A percentile compares a stretch with the other conserved stretches of the same genome.
Evolutionary conservation across 2,329 filamentous ascomycete genomes (phyloP).

Genomic region (Coniella lustricola): DNA sequence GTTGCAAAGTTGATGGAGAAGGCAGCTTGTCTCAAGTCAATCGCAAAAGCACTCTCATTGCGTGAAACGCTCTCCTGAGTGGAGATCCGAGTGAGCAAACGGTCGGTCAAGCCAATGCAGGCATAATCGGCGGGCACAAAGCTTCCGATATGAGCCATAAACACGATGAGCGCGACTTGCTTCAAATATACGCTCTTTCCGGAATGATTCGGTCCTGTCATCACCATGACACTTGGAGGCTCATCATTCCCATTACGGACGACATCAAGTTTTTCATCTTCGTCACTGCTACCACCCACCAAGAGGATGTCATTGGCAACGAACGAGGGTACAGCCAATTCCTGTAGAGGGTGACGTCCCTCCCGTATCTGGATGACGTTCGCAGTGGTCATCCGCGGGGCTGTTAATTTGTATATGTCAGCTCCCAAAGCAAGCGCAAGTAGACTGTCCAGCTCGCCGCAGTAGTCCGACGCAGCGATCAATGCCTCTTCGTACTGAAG

Average conservation of each 20-base stretch:
- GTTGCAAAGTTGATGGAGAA: constrained; percentile 71
- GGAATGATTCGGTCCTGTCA: constrained; percentile 94
- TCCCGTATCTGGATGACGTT: constrained; percentile 67
- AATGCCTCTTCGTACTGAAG: constrained; percentile 63
- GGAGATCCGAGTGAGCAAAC: constrained; percentile 79
- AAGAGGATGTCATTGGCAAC: constrained; percentile 77
- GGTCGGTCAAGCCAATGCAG: constrained; percentile 80
- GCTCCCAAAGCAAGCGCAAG: constrained; percentile 76
- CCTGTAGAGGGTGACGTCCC: constrained; percentile 84
- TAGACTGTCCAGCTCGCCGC: constrained; percentile 81
- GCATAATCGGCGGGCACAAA: constrained; percentile 79
- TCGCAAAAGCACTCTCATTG: constrained; percentile 58
- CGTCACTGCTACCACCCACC: constrained; percentile 43
- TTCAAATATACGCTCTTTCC: constrained; percentile 96
- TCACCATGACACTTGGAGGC: constrained; percentile 61
- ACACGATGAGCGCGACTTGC: constrained; percentile 84
- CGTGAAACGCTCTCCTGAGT: constrained; percentile 58
- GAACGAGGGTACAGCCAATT: constrained; percentile 71
- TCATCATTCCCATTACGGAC: constrained; percentile 7
- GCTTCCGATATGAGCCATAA: constrained; percentile 86
- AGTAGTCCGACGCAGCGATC: constrained; percentile 64
- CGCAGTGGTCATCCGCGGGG: constrained; percentile 60
- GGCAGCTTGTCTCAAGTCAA: constrained; percentile 81
- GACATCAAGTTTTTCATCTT: constrained; percentile 16
- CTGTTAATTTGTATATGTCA: constrained; percentile 61